These are phyloP conservation scores for Leccinum rimulosum DNA, from an alignment of 768 basidiomycete species.

Conservation along the genomic window DNA sequence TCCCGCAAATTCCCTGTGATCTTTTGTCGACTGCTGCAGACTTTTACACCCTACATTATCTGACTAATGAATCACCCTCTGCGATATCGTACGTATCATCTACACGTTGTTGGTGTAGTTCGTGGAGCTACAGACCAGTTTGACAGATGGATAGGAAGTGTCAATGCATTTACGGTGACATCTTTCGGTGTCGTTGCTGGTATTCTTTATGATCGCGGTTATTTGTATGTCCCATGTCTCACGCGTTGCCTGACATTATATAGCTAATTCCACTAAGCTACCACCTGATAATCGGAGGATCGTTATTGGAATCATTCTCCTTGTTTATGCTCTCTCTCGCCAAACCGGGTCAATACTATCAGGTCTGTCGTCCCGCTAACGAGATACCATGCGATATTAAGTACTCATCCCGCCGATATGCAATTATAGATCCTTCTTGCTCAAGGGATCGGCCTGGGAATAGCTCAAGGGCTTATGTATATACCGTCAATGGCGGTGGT, in stretches of 20 bases:
- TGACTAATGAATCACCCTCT: constrained; percentile 33
- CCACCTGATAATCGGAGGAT: constrained; percentile 43
- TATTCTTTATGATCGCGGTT: constrained; percentile 49
- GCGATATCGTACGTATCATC: constrained; percentile 35
- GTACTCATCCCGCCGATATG: neutral
- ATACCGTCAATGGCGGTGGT: constrained; percentile 43
- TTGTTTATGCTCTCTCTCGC: constrained; percentile 47
- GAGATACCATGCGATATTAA: neutral
- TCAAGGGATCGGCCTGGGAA: constrained; percentile 47
- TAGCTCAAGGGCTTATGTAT: constrained; percentile 46
- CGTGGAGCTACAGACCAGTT: neutral
- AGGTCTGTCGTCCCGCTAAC: constrained; percentile 28
- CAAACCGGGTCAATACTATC: constrained; percentile 41
- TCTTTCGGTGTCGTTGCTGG: constrained; percentile 42
- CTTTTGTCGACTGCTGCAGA: constrained; percentile 22
- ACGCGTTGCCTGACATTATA: neutral
- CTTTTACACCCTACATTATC: constrained; percentile 37
- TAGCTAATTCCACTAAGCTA: constrained; percentile 31
- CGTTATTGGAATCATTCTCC: constrained; percentile 40
- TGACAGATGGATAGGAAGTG: constrained; percentile 45
- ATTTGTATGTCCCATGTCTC: constrained; percentile 36
- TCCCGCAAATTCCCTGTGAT: neutral
- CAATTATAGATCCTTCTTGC: constrained; percentile 43
- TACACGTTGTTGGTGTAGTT: neutral
- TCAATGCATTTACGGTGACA: constrained; percentile 41